Conservation (phyloP, 257 asterid genomes). For the Primulina huaijiensis region DNA sequence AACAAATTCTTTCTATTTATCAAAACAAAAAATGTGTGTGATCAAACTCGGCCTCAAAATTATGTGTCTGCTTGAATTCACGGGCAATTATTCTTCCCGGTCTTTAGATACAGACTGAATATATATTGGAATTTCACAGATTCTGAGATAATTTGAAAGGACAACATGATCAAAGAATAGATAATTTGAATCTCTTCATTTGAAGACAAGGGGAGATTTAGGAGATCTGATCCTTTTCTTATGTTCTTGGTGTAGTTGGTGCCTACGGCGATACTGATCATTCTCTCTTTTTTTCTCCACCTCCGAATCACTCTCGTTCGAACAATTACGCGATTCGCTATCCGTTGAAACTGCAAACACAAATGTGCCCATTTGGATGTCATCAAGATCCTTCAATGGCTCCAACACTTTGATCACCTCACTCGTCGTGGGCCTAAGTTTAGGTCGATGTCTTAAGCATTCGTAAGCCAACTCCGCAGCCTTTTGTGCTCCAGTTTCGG, state of each 20-base stretch:
- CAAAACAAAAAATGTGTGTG: background rate
- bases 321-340: background rate
- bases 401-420: constrained; percentile 32
- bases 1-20: no score
- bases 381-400: constrained; percentile 28
- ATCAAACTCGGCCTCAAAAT: background rate
- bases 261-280: background rate
- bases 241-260: background rate
- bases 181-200: background rate
- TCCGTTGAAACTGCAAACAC: constrained; percentile 24
- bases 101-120: no score
- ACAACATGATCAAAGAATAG: background rate
- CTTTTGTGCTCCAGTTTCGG: constrained; percentile 31
- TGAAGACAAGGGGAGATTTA: background rate
- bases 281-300: background rate
- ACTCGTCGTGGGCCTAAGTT: constrained; percentile 33
- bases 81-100: background rate
- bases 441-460: constrained; percentile 36
- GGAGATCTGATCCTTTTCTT: background rate
- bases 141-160: background rate
- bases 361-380: constrained; percentile 24
- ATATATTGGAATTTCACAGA: background rate
- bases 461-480: constrained; percentile 35
- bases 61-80: background rate
- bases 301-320: background rate